Evolutionary conservation across 2,329 filamentous ascomycete species (phyloP).

Genomic region (Parastagonospora nodorum): DNA sequence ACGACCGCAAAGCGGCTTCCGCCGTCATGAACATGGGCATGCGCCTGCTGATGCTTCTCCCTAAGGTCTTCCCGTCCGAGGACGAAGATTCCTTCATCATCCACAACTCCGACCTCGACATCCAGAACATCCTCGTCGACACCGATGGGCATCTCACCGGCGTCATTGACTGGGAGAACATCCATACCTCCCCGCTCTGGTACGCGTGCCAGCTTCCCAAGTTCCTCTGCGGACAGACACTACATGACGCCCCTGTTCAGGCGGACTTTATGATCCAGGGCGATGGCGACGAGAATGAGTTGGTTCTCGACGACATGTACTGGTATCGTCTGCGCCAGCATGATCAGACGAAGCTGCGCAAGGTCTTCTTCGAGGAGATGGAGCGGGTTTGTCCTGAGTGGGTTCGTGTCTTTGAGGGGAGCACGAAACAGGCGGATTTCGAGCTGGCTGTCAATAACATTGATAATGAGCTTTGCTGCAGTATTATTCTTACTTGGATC

Average conservation of each 20-base stretch:
- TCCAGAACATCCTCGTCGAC: slow-evolving; percentile 14
- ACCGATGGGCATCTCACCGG: slow-evolving; percentile 5
- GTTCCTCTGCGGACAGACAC: slow-evolving; percentile 2
- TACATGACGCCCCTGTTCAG: background rate
- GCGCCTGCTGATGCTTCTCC: background rate
- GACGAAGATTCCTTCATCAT: slow-evolving; percentile 6
- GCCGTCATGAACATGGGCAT: too few species aligned
- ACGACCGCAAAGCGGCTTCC: too few species aligned
- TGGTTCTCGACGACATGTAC: background rate
- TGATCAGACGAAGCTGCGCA: slow-evolving; percentile 11
- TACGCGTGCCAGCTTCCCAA: slow-evolving; percentile 12
- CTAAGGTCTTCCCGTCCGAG: background rate
- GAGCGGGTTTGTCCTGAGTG: slow-evolving; percentile 12
- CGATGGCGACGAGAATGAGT: background rate
- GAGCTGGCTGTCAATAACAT: background rate
- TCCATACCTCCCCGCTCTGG: slow-evolving; percentile 11
- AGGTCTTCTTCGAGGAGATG: slow-evolving; percentile 20
- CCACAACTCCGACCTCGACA: slow-evolving; percentile 9
- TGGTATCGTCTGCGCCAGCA: too few species aligned
- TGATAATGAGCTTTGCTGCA: background rate
- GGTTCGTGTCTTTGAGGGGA: slow-evolving; percentile 1
- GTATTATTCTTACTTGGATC: background rate
- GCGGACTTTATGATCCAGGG: background rate
- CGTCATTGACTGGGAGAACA: slow-evolving; percentile 21
- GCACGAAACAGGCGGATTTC: slow-evolving; percentile 5